These are phyloP conservation scores for Gynochthodes officinalis DNA, from an alignment of 257 asterid genomes.

Conservation along the genomic window DNA sequence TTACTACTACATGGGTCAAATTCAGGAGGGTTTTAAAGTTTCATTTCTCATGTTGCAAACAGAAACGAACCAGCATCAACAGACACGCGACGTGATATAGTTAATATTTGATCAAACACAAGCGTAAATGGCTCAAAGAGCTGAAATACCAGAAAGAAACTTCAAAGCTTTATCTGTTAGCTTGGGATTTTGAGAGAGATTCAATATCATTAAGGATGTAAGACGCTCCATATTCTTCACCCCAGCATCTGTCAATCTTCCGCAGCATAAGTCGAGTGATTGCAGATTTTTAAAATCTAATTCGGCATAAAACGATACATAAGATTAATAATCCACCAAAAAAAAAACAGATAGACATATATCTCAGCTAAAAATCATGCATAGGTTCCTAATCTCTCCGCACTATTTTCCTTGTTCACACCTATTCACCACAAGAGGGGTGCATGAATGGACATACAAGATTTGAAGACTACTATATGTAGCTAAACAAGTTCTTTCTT, in stretches of 20 bases:
- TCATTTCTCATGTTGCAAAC: background rate
- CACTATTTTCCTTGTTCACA: too few relatives aligned
- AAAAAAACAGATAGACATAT: background rate
- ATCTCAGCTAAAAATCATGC: too few relatives aligned
- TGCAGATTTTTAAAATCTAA: constrained; percentile 80
- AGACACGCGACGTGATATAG: background rate
- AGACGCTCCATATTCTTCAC: constrained; percentile 85
- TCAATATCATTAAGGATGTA: constrained; percentile 64
- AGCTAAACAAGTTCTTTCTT: background rate
- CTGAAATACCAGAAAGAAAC: constrained; percentile 63
- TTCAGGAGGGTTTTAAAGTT: background rate
- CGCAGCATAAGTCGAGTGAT: constrained; percentile 89
- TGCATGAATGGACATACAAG: background rate
- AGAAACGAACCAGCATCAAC: too few relatives aligned
- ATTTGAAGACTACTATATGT: background rate
- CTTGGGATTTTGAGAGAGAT: constrained; percentile 75
- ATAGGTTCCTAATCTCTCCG: too few relatives aligned
- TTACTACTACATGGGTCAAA: background rate
- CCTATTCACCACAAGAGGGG: background rate
- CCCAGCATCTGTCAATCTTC: constrained; percentile 83
- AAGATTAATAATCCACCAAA: background rate
- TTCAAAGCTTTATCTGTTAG: constrained; percentile 77
- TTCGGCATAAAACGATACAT: background rate
- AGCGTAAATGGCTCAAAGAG: background rate
- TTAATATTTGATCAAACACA: background rate